Evolutionary conservation across 2,329 filamentous ascomycete genomes (phyloP), one percentile per base, ranked within the genome.

Genomic region (Corinectria fuckeliana): DNA sequence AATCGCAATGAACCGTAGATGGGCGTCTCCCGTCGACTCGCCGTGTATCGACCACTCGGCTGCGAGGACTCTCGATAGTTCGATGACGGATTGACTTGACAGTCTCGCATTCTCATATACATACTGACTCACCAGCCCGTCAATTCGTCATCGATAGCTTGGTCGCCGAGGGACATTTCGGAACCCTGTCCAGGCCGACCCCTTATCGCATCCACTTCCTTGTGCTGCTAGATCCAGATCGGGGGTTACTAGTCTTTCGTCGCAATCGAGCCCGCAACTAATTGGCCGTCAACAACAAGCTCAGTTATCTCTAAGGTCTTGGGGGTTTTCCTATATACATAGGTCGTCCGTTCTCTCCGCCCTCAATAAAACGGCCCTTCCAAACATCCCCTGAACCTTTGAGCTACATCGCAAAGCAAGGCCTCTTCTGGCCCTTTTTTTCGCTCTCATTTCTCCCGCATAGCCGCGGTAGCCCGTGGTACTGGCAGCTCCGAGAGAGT

Each of bases 201-300:
- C 66, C 65, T 61, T 69, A 65, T 69, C 65, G 65, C 68, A 60
- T 50, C 68, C 68, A 70, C 68, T 67, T 63, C 42, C 62, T 49
- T 42, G 60, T 60, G 66, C 51, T 61, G 58, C 68, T 70, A 68
- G 67, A 64, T 61, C 68, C 66, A 56, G 60, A 70, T 70, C 65
- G 68, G 68, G n/a, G 54, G 60, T 47, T 63, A 50, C 56, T 69
- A 63, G 59, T 59, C 63, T 44, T 57, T 57, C 55, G 60, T 69
- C 62, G 63, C 64, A 63, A 70, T 65, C 65, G 65, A 59, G 34
- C 56, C 34, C 53, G 56, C 57, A 60, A 58, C 65, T 66, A 69
- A 70, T 70, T 70, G 63, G 58, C 62, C 57, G 57, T 44, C 53
- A 50, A 52, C 55, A 32, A 44, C 45, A 61, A n/a, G 57, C 23